These are phyloP conservation scores for Tuber brumale DNA, from an alignment of 495 filamentous ascomycete species.

Conservation along the genomic window DNA sequence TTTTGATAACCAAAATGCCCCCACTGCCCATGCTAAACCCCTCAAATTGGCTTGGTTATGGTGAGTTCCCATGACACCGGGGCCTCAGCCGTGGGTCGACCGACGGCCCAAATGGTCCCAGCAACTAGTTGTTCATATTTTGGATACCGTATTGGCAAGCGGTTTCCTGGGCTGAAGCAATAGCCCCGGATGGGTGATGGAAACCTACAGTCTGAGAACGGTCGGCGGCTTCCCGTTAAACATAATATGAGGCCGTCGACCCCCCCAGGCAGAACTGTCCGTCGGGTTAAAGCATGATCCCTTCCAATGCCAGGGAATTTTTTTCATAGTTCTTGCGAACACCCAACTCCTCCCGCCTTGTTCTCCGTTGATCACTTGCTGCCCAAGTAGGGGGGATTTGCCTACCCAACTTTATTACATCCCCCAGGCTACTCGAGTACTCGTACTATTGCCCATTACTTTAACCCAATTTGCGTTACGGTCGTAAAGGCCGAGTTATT, in stretches of 20 bases:
- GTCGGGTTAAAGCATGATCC: not conserved
- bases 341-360: not conserved
- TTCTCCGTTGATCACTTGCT: not conserved
- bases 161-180: not conserved
- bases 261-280: not conserved
- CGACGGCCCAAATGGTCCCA: not conserved
- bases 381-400: not conserved
- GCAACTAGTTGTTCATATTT: not conserved
- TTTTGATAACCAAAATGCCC: conserved; percentile 5
- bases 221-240: not conserved
- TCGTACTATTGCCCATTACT: not conserved
- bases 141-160: not conserved
- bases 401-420: not conserved
- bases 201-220: not conserved
- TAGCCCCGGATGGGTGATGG: conserved; percentile 15
- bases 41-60: not conserved
- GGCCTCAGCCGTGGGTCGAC: not conserved
- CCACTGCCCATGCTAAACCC: not conserved
- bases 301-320: not conserved
- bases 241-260: not conserved
- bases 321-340: not conserved
- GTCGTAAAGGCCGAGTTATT: not conserved
- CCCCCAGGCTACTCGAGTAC: not conserved
- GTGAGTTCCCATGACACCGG: not conserved
- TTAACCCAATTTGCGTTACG: not conserved